Conservation (phyloP, 768 basidiomycete genomes). For the Psilocybe cubensis region DNA sequence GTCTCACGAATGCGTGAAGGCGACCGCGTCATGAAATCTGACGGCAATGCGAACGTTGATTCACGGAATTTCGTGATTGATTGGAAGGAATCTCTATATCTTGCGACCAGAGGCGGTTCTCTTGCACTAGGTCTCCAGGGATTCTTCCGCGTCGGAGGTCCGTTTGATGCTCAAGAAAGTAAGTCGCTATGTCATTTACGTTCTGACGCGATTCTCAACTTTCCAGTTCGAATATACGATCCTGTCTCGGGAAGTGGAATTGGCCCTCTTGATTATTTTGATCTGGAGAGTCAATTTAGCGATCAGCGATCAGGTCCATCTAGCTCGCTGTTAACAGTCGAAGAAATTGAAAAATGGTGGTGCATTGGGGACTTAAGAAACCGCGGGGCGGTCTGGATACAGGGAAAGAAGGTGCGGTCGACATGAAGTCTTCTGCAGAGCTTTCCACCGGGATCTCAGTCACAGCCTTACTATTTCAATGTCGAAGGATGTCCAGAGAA, state of each 20-base stretch:
- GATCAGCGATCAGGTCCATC: neutral
- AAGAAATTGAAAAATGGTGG: slow-evolving; percentile 90
- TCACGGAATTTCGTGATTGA: slow-evolving; percentile 51
- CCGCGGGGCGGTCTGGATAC: slow-evolving; percentile 73
- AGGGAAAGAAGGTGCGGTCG: slow-evolving; percentile 45
- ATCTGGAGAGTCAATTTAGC: slow-evolving; percentile 28
- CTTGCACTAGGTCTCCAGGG: slow-evolving; percentile 69
- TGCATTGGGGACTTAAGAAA: slow-evolving; percentile 76
- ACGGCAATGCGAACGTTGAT: neutral
- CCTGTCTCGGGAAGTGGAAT: slow-evolving; percentile 42
- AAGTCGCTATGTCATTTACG: slow-evolving; percentile 28
- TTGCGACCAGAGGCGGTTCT: slow-evolving; percentile 84
- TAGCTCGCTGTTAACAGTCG: slow-evolving; percentile 30
- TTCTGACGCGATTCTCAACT: neutral
- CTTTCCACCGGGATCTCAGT: neutral
- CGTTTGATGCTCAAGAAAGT: slow-evolving; percentile 82
- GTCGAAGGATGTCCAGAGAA: neutral
- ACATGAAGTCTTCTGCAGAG: neutral
- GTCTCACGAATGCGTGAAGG: slow-evolving; percentile 74
- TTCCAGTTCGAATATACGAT: slow-evolving; percentile 53
- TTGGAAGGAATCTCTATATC: slow-evolving; percentile 82
- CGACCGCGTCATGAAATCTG: slow-evolving; percentile 30
- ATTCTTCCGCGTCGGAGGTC: slow-evolving; percentile 58
- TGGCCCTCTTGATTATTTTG: slow-evolving; percentile 77
- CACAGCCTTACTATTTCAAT: neutral